Conservation (phyloP, 768 basidiomycete species). For the Trametes maxima region DNA sequence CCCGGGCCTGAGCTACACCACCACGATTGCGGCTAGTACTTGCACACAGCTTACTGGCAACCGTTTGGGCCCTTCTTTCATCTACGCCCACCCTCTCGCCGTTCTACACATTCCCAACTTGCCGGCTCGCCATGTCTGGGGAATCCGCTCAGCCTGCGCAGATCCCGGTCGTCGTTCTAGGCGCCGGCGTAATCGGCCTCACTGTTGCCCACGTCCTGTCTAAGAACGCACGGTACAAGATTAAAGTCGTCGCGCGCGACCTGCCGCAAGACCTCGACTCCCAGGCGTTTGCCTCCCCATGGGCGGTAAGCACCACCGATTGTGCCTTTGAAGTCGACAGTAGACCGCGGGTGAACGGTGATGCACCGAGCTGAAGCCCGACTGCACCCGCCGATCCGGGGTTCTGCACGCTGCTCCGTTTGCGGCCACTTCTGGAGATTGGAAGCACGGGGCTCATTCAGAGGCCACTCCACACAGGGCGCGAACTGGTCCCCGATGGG, state of each 20-base stretch:
- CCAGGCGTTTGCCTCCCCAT: conserved; percentile 53
- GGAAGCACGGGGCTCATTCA: background rate
- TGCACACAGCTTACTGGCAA: too few relatives aligned
- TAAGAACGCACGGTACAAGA: conserved; percentile 29
- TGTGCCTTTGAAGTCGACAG: background rate
- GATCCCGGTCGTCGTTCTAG: conserved; percentile 39
- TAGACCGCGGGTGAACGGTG: background rate
- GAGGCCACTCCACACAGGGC: conserved; percentile 35
- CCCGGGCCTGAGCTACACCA: too few relatives aligned
- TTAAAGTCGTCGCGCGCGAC: conserved; percentile 42
- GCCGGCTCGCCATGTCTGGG: background rate
- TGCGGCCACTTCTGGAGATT: too few relatives aligned
- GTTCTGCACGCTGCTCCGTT: too few relatives aligned
- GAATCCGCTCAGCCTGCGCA: background rate
- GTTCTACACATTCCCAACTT: background rate
- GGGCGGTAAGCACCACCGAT: conserved; percentile 43
- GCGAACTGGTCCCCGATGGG: conserved; percentile 50
- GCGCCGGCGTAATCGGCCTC: conserved; percentile 49
- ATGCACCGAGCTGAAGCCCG: too few relatives aligned
- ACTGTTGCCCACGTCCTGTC: conserved; percentile 43
- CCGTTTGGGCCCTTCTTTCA: too few relatives aligned
- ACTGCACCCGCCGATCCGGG: too few relatives aligned
- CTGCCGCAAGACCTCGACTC: conserved; percentile 44
- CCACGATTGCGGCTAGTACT: too few relatives aligned
- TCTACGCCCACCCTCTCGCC: background rate